Evolutionary conservation across 352 stramenopile genomes (phyloP).

Genomic region (Globisporangium nagaii): DNA sequence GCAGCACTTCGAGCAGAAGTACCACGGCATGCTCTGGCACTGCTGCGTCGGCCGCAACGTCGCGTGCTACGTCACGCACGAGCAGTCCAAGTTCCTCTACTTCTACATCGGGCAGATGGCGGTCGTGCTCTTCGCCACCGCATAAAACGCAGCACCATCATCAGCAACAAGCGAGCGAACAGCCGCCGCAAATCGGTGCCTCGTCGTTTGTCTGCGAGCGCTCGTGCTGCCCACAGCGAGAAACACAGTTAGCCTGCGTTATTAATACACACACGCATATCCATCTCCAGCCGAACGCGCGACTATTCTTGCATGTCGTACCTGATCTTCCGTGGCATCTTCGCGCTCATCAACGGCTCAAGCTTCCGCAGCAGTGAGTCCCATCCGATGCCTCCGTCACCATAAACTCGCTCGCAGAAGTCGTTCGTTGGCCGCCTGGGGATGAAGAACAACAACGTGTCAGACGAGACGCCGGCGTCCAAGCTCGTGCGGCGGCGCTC

Average conservation of each 20-base stretch:
- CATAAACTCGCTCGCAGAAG: not conserved
- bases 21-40: constrained; percentile 90
- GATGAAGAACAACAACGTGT: not conserved
- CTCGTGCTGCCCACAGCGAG: too few species aligned
- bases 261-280: too few species aligned
- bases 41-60: constrained; percentile 94
- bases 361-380: not conserved
- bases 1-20: constrained; percentile 90
- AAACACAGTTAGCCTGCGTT: too few species aligned
- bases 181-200: not conserved
- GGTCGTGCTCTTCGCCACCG: constrained; percentile 89
- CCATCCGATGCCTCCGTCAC: not conserved
- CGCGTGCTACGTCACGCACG: constrained; percentile 92
- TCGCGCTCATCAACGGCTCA: not conserved
- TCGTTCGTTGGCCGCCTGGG: too few species aligned
- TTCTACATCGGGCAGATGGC: constrained; percentile 95
- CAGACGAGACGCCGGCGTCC: not conserved
- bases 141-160: constrained; percentile 20
- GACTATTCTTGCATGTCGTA: too few species aligned
- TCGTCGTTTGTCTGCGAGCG: not conserved
- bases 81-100: constrained; percentile 94
- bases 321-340: too few species aligned
- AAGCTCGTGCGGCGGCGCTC: constrained; percentile 41
- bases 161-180: too few species aligned
- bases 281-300: too few species aligned